Conservation (phyloP, 495 filamentous ascomycete species). For the Xylaria venustula region DNA sequence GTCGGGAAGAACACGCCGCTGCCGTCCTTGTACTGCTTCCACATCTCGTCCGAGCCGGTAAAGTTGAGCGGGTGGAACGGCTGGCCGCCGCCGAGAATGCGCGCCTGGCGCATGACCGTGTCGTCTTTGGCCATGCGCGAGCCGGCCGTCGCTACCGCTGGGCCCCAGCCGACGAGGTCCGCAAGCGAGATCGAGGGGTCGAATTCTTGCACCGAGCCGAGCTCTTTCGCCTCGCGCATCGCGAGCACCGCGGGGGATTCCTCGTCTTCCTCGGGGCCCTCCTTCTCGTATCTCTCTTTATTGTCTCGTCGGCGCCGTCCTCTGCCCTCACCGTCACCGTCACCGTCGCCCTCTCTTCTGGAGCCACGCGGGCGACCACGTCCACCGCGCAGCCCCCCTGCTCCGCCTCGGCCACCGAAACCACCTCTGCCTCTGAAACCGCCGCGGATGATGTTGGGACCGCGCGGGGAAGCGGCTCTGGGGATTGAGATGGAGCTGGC, state of each 20-base stretch:
- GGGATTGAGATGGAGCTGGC: neutral
- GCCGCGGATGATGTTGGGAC: conserved; percentile 21
- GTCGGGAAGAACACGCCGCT: conserved; percentile 20
- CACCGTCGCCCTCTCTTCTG: too few relatives aligned
- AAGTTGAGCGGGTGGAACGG: conserved; percentile 14
- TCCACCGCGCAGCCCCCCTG: neutral
- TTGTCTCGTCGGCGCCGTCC: neutral
- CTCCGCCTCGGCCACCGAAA: neutral
- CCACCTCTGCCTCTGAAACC: conserved; percentile 15
- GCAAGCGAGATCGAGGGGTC: conserved; percentile 17
- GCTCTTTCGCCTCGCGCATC: conserved; percentile 16
- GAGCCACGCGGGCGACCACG: too few relatives aligned
- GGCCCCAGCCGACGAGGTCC: conserved; percentile 23
- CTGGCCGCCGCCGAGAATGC: conserved; percentile 23
- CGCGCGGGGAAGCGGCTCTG: neutral
- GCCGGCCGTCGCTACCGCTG: conserved; percentile 9
- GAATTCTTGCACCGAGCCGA: conserved; percentile 12
- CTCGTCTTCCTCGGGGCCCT: neutral
- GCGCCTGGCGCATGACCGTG: conserved; percentile 24
- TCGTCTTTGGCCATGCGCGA: conserved; percentile 18
- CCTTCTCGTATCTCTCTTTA: neutral
- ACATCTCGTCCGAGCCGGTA: neutral
- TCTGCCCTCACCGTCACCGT: conserved; percentile 4
- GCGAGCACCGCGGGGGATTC: neutral
- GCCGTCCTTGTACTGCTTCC: neutral